phyloP scores from a whole-genome alignment of 1,284 basidiomycete genomes.

The Chalciporus piperatoides region DNA sequence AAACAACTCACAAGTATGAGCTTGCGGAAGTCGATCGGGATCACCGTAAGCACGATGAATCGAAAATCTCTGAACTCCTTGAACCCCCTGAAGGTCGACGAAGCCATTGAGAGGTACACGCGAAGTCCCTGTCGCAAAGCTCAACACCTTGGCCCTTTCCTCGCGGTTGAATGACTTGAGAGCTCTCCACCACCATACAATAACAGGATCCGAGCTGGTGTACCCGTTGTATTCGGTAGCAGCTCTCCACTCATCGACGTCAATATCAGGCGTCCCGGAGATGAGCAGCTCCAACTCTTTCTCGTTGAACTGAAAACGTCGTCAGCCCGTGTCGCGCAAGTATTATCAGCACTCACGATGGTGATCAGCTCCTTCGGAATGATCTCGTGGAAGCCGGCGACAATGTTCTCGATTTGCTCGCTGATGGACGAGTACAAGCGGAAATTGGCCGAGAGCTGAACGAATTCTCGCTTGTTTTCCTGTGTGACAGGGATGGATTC shows the following conservation, averaged over 20 bases:
- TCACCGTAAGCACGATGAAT: constrained; percentile 93
- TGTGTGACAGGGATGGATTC: constrained; percentile 83
- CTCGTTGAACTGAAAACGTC: constrained; percentile 80
- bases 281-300: constrained; percentile 98
- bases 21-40: constrained; percentile 80
- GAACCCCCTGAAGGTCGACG: constrained; percentile 89
- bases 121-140: constrained; percentile 95
- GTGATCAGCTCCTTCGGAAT: constrained; percentile 83
- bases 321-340: constrained; percentile 7
- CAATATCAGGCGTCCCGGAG: constrained; percentile 97
- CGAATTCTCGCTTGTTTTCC: constrained; percentile 96
- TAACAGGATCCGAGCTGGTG: constrained; percentile 84
- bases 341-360: constrained; percentile 51
- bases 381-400: constrained; percentile 94
- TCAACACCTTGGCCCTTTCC: constrained; percentile 92
- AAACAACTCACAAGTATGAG: constrained; percentile 75
- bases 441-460: constrained; percentile 88
- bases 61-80: constrained; percentile 94
- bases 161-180: constrained; percentile 97
- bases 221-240: constrained; percentile 92
- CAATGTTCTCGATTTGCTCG: constrained; percentile 91
- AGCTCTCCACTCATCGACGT: constrained; percentile 97
- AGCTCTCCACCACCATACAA: constrained; percentile 99
- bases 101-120: constrained; percentile 94
- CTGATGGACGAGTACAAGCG: constrained; percentile 93